Evolutionary conservation across 2,329 filamentous ascomycete species (phyloP).

Genomic region (Ceratocystis variospora): DNA sequence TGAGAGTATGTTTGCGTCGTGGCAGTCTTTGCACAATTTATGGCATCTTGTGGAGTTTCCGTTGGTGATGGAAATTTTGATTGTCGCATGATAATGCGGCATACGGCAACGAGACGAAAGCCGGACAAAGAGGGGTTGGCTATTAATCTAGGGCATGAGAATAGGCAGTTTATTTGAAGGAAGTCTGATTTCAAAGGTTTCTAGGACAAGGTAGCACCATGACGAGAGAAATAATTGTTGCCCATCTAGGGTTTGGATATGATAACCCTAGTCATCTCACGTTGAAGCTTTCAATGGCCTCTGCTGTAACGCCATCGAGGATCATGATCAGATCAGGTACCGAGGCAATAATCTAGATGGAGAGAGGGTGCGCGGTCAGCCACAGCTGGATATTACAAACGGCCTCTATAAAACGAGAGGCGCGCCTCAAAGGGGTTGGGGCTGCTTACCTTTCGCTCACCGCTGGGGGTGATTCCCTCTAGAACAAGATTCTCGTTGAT

Average conservation of each 20-base stretch:
- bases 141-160: background rate
- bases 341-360: conserved; percentile 24
- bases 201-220: too few species aligned
- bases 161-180: background rate
- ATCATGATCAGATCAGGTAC: conserved; percentile 32
- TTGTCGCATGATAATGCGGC: background rate
- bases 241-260: background rate
- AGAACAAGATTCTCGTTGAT: conserved; percentile 44
- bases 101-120: background rate
- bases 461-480: conserved; percentile 19
- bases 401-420: background rate
- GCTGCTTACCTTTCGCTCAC: conserved; percentile 21
- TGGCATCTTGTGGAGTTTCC: background rate
- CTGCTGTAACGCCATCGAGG: conserved; percentile 28
- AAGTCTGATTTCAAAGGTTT: too few species aligned
- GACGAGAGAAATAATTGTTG: too few species aligned
- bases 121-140: background rate
- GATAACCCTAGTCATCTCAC: background rate
- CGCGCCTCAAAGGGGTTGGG: background rate
- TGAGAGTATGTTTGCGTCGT: background rate
- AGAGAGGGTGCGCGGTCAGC: background rate
- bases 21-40: background rate
- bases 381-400: background rate
- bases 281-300: conserved; percentile 25
- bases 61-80: background rate